These are phyloP conservation scores for Cladosporium phlei DNA, from an alignment of 2,329 filamentous ascomycete species.

Conservation along the genomic window DNA sequence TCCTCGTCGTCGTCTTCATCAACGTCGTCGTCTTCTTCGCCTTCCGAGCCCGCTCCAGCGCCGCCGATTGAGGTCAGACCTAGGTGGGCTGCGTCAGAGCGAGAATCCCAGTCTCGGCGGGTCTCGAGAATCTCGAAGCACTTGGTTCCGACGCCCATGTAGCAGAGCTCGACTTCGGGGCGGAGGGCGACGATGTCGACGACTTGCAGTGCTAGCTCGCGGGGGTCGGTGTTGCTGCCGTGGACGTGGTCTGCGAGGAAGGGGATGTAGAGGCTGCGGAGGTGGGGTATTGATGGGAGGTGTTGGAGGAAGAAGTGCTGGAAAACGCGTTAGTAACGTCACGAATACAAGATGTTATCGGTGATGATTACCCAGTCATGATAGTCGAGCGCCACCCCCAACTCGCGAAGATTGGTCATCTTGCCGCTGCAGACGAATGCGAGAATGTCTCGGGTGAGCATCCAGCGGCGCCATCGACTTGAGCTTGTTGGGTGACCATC, in stretches of 20 bases:
- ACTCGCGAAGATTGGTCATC: constrained; percentile 66
- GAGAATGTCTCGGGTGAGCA: constrained; percentile 63
- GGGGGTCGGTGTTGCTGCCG: constrained; percentile 52
- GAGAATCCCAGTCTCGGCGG: constrained; percentile 32
- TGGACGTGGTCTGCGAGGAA: constrained; percentile 61
- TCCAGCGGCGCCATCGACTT: constrained; percentile 63
- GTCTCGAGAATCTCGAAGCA: constrained; percentile 78
- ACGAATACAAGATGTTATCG: not conserved
- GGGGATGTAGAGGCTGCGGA: constrained; percentile 67
- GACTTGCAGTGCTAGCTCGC: constrained; percentile 70
- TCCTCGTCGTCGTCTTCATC: constrained; percentile 43
- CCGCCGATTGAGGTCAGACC: constrained; percentile 8
- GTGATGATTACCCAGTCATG: constrained; percentile 66
- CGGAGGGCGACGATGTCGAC: constrained; percentile 72
- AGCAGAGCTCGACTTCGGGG: constrained; percentile 71
- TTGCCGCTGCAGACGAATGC: constrained; percentile 70
- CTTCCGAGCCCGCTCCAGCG: constrained; percentile 20
- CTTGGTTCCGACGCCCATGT: constrained; percentile 69
- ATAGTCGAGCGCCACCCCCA: constrained; percentile 68
- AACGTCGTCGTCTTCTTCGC: constrained; percentile 40
- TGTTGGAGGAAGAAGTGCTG: constrained; percentile 75
- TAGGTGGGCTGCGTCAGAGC: constrained; percentile 27
- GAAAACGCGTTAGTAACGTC: not conserved
- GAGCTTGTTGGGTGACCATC: constrained; percentile 36
- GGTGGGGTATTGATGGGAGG: constrained; percentile 63